Evolutionary conservation across 2,329 filamentous ascomycete genomes (phyloP).

Genomic region (Fusarium marasasianum): DNA sequence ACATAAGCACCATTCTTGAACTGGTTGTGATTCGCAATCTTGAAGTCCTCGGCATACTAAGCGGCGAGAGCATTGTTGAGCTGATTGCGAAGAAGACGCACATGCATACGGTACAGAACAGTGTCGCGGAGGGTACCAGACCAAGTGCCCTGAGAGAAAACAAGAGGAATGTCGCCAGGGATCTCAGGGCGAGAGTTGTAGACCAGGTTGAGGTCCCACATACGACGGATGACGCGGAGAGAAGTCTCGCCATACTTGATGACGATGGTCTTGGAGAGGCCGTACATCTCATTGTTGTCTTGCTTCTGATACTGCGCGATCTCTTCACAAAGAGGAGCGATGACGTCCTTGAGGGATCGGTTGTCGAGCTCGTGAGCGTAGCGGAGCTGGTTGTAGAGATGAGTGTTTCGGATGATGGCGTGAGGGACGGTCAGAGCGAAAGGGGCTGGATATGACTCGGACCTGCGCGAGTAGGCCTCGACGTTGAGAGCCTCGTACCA

Average conservation of each 20-base stretch:
- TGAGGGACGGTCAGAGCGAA: slow-evolving; percentile 21
- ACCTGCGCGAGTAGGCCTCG: neutral
- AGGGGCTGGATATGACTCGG: neutral
- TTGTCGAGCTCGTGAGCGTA: slow-evolving; percentile 1
- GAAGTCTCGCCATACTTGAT: slow-evolving; percentile 35
- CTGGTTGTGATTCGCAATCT: neutral
- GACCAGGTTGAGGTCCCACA: slow-evolving; percentile 34
- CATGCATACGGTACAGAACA: slow-evolving; percentile 22
- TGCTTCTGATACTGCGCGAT: slow-evolving; percentile 14
- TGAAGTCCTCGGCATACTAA: slow-evolving; percentile 35
- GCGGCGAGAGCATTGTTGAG: slow-evolving; percentile 25
- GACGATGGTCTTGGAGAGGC: slow-evolving; percentile 27
- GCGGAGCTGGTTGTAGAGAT: slow-evolving; percentile 8
- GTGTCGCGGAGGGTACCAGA: slow-evolving; percentile 10
- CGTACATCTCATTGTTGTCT: slow-evolving; percentile 19
- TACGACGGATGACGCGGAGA: slow-evolving; percentile 22
- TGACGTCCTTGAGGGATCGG: slow-evolving; percentile 3
- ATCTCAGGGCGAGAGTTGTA: slow-evolving; percentile 23
- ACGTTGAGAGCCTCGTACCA: slow-evolving; percentile 1
- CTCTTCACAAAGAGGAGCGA: slow-evolving; percentile 23
- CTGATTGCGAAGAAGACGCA: slow-evolving; percentile 18
- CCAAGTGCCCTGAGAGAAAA: slow-evolving; percentile 20
- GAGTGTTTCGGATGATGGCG: slow-evolving; percentile 12
- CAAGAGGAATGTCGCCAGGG: slow-evolving; percentile 1
- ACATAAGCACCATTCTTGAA: neutral